Conservation (phyloP, 2,329 filamentous ascomycete species). For the Helotiales sp. region DNA sequence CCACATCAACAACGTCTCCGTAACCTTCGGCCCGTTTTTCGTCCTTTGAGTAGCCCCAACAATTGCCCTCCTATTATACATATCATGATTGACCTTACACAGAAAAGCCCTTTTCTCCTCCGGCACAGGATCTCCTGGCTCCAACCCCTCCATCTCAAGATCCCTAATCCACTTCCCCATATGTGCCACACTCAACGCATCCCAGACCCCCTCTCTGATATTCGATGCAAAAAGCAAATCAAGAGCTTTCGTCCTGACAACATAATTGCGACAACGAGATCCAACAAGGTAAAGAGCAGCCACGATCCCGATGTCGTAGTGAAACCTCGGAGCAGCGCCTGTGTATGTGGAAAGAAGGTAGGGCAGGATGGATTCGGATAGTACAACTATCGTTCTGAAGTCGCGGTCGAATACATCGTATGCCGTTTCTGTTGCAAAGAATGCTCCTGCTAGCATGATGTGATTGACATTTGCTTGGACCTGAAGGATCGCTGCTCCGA, state of each 20-base stretch:
- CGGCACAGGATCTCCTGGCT: constrained; percentile 3
- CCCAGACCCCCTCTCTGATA: constrained; percentile 19
- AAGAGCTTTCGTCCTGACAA: constrained; percentile 17
- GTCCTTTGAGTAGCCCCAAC: constrained; percentile 12
- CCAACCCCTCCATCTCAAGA: constrained; percentile 11
- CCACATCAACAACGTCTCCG: constrained; percentile 9
- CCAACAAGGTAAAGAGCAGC: constrained; percentile 20
- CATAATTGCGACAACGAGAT: constrained; percentile 12
- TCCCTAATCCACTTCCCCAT: constrained; percentile 16
- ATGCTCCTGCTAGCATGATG: constrained; percentile 17
- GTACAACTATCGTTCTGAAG: constrained; percentile 12
- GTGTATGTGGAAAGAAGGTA: constrained; percentile 7
- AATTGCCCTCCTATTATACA: constrained; percentile 8
- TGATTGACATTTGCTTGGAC: constrained; percentile 9
- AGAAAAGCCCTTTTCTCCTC: constrained; percentile 18
- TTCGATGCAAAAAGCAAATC: constrained; percentile 11
- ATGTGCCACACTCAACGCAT: constrained; percentile 15
- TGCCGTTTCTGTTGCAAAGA: constrained; percentile 16
- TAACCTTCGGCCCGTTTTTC: constrained; percentile 1
- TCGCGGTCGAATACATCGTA: constrained; percentile 20
- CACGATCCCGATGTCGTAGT: constrained; percentile 18
- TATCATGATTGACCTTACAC: constrained; percentile 15
- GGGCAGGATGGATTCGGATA: constrained; percentile 5
- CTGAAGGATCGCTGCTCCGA: constrained; percentile 6
- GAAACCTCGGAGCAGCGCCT: constrained; percentile 6